Evolutionary conservation across 2,329 filamentous ascomycete genomes (phyloP), one percentile per base, ranked within the genome.

Genomic region (Trichoderma breve): DNA sequence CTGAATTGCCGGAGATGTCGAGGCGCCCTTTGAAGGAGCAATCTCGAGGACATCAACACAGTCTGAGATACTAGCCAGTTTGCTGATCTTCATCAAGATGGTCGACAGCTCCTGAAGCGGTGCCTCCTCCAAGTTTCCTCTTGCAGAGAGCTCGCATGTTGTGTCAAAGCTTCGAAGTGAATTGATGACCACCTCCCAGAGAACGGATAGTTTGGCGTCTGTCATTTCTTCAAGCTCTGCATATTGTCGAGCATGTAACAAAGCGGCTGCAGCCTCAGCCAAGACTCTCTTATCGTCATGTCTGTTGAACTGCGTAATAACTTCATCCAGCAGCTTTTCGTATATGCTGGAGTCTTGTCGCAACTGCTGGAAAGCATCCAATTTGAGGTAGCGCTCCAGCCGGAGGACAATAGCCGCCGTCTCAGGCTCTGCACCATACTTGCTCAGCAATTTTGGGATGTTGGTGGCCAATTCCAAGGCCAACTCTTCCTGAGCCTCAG

Each of bases 291-390:
- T 92, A 77, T 97, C 93, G 57, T 93, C 93, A 78, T 99, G 96
- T n/a, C 94, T 90, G 76, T 92, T 90, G 82, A 99, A 98, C 77
- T 99, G 96, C 72, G 93, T 94, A 80, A 93, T 94, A 76, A 98
- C 94, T 77, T 98, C 95, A 76, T 97, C 94, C 1, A 99, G 85
- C 34, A 98, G 84, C 26, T 91, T 90, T 7, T 91, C 89, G 78
- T 97, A 97, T 2, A 90, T 91, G 2, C 92, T 91, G 0, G 93
- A 90, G 75, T 97, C 94, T 79, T 97, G 94, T 66, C 95, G 91
- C 47, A 98, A 85, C 77, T 97, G 93, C 78, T 95, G 92, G 78
- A 98, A 97, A 26, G 95, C 89, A 53, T 95, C 92, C 1, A 98
- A 87, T 75, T 97, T 93, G 26, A 99, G 89, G 51, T 93, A 89